Evolutionary conservation across 129 eudicot species (phyloP).

Genomic region (Pseudognaphalium luteoalbum): DNA sequence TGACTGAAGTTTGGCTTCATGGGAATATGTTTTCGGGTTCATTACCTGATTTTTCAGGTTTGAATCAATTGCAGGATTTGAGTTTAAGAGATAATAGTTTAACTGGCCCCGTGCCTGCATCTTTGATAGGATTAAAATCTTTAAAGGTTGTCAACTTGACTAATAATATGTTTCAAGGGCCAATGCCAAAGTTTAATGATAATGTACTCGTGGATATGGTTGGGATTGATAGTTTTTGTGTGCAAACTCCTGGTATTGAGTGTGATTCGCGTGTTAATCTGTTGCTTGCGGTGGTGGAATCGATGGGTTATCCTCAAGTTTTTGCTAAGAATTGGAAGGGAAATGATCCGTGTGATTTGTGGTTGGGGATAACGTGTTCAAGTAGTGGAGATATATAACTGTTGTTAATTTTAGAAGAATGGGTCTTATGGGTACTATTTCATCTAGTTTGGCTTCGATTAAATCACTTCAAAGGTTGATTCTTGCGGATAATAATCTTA

Average conservation of each 20-base stretch:
- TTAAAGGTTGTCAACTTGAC: slow-evolving; percentile 62
- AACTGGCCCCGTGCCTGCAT: slow-evolving; percentile 66
- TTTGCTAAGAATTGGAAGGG: slow-evolving; percentile 78
- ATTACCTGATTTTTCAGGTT: slow-evolving; percentile 59
- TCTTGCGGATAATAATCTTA: slow-evolving; percentile 65
- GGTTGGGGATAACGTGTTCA: slow-evolving; percentile 80
- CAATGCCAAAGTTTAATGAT: slow-evolving; percentile 59
- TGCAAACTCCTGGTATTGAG: slow-evolving; percentile 42
- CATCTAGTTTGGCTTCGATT: slow-evolving; percentile 57
- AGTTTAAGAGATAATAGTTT: slow-evolving; percentile 68
- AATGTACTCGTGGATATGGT: slow-evolving; percentile 45
- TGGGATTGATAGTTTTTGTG: slow-evolving; percentile 60
- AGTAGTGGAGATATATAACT: slow-evolving; percentile 41
- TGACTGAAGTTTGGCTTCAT: slow-evolving; percentile 87
- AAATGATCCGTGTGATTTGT: slow-evolving; percentile 68
- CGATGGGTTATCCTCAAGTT: slow-evolving; percentile 65
- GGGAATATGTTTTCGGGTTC: slow-evolving; percentile 82
- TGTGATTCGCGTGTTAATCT: slow-evolving; percentile 66
- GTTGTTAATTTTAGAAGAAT: slow-evolving; percentile 45
- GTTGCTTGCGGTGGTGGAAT: slow-evolving; percentile 52
- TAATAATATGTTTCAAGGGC: slow-evolving; percentile 84
- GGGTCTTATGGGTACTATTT: slow-evolving; percentile 64
- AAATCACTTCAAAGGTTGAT: slow-evolving; percentile 58
- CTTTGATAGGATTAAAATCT: slow-evolving; percentile 52
- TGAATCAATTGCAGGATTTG: slow-evolving; percentile 58